phyloP scores from a whole-genome alignment of 257 asterid genomes.

The Coffea eugenioides region DNA sequence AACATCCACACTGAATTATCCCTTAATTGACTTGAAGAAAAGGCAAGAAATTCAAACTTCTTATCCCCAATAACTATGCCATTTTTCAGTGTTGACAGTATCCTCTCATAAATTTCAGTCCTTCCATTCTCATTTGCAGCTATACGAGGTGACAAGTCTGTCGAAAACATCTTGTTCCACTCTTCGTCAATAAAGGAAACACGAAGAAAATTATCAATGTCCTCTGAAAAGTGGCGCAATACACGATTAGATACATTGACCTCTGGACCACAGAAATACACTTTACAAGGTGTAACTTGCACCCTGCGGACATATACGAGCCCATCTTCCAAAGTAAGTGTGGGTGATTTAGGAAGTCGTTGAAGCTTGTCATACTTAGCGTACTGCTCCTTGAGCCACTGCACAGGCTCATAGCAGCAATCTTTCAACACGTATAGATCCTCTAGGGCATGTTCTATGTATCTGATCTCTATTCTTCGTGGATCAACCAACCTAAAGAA shows the following conservation, averaged over 20 bases:
- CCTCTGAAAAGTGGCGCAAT: slow-evolving; percentile 45
- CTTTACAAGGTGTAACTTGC: slow-evolving; percentile 78
- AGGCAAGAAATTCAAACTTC: slow-evolving; percentile 82
- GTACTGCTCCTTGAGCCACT: slow-evolving; percentile 65
- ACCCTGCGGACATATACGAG: slow-evolving; percentile 77
- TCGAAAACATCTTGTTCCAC: slow-evolving; percentile 64
- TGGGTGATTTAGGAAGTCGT: slow-evolving; percentile 57
- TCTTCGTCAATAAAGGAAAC: slow-evolving; percentile 94
- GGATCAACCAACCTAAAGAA: slow-evolving; percentile 65
- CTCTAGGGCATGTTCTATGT: slow-evolving; percentile 73
- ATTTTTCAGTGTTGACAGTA: slow-evolving; percentile 51
- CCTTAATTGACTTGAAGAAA: slow-evolving; percentile 84
- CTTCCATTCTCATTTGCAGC: slow-evolving; percentile 26
- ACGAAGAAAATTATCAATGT: slow-evolving; percentile 76
- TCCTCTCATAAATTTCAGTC: slow-evolving; percentile 62
- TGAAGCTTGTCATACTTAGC: slow-evolving; percentile 29
- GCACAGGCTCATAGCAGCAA: slow-evolving; percentile 79
- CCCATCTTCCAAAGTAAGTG: slow-evolving; percentile 61
- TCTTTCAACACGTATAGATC: slow-evolving; percentile 52
- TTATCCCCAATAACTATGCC: slow-evolving; percentile 74
- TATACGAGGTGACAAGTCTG: slow-evolving; percentile 49
- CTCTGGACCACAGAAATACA: slow-evolving; percentile 83
- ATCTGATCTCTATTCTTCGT: slow-evolving; percentile 14
- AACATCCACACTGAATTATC: slow-evolving; percentile 95
- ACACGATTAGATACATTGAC: slow-evolving; percentile 85